Evolutionary conservation across 305 asterid genomes (phyloP).

Genomic region (Ajuga reptans): DNA sequence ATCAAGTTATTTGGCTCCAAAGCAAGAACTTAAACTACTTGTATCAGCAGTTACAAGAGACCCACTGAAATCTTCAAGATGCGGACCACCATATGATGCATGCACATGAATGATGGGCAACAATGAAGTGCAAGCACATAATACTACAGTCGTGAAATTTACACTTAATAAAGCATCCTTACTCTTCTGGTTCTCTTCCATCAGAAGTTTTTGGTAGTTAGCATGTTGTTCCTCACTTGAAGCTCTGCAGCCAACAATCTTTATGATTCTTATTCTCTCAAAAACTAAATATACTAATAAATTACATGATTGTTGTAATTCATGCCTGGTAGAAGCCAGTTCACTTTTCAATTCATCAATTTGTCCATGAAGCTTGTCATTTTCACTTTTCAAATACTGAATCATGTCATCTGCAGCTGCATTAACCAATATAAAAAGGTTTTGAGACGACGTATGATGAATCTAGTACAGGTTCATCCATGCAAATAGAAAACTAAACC

Average conservation of each 20-base stretch:
- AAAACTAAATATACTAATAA: slow-evolving; percentile 4
- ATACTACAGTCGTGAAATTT: background rate
- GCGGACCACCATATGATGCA: slow-evolving; percentile 4
- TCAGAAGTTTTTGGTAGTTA: slow-evolving; percentile 46
- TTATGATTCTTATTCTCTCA: background rate
- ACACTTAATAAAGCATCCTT: slow-evolving; percentile 24
- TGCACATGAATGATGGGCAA: background rate
- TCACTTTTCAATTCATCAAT: slow-evolving; percentile 50
- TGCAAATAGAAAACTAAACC: background rate
- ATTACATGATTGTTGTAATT: slow-evolving; percentile 12
- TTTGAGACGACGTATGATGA: slow-evolving; percentile 5
- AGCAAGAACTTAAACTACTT: background rate
- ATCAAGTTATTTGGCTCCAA: background rate
- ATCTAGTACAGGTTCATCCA: background rate
- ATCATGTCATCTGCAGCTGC: slow-evolving; percentile 74
- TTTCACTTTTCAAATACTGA: slow-evolving; percentile 51
- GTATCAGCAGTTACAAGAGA: background rate
- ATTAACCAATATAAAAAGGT: slow-evolving; percentile 25
- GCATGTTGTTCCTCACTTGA: slow-evolving; percentile 41
- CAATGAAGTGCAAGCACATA: slow-evolving; percentile 8
- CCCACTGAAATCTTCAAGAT: background rate
- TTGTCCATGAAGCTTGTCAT: slow-evolving; percentile 45
- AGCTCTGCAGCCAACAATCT: slow-evolving; percentile 40
- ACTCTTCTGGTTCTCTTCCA: slow-evolving; percentile 65
- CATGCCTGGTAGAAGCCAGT: slow-evolving; percentile 52